Evolutionary conservation across 2,329 filamentous ascomycete genomes (phyloP).

Genomic region (Venturia carpophila): DNA sequence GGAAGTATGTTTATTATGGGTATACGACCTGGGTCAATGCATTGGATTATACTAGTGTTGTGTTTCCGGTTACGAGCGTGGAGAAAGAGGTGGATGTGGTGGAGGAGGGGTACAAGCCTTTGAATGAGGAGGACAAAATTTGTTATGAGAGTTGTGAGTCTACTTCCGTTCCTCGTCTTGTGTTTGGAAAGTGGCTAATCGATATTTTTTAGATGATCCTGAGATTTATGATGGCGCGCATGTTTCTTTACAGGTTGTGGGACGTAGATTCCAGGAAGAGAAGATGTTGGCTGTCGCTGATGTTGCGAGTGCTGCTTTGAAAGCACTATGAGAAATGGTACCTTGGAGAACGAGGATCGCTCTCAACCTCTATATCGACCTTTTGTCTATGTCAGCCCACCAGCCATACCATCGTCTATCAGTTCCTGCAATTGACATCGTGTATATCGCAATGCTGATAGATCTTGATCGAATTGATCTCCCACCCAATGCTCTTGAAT

Average conservation of each 20-base stretch:
- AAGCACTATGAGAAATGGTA: not conserved
- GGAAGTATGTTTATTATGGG: conserved; percentile 29
- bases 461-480: not conserved
- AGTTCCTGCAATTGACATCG: not conserved
- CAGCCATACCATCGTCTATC: not conserved
- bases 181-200: not conserved
- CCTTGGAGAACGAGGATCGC: not conserved
- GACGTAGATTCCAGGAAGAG: conserved; percentile 33
- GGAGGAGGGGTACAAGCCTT: conserved; percentile 23
- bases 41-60: conserved; percentile 48
- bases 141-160: conserved; percentile 20
- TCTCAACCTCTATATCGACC: not conserved
- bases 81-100: conserved; percentile 44
- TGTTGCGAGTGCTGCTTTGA: not conserved
- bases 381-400: not conserved
- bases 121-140: conserved; percentile 18
- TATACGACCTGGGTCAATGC: conserved; percentile 45
- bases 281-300: conserved; percentile 33
- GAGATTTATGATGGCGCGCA: conserved; percentile 34
- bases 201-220: conserved; percentile 29
- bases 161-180: not conserved
- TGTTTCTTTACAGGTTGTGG: conserved; percentile 33
- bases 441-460: not conserved
- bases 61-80: conserved; percentile 49
- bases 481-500: not conserved